These are phyloP conservation scores for Leccinum solheimii DNA, from an alignment of 1,284 basidiomycete species.

Conservation along the genomic window DNA sequence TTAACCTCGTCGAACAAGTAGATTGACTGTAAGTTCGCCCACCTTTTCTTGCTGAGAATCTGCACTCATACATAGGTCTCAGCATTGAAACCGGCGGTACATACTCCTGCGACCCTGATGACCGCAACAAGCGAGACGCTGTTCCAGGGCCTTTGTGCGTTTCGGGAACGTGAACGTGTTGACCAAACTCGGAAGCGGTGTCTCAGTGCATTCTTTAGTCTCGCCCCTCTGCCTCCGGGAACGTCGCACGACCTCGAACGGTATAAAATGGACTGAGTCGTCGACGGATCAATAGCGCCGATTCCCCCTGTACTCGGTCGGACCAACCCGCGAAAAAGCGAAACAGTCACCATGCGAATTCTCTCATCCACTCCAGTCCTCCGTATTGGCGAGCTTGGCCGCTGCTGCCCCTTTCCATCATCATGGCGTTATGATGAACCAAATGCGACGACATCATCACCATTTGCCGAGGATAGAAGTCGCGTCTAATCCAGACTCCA, in stretches of 20 bases:
- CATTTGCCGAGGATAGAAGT: neutral
- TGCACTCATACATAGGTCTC: conserved; percentile 3
- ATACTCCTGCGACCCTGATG: neutral
- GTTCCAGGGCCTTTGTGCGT: neutral
- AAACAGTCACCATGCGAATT: neutral
- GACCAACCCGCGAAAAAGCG: neutral
- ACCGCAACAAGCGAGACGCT: neutral
- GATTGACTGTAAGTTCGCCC: conserved; percentile 52
- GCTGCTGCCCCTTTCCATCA: no score
- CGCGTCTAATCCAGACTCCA: neutral
- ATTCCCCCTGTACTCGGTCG: neutral
- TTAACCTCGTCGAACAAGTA: conserved; percentile 62
- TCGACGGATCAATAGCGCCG: neutral
- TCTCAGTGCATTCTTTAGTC: neutral
- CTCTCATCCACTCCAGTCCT: neutral
- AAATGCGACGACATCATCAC: no score
- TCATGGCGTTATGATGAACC: no score
- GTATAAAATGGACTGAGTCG: neutral
- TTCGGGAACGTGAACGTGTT: neutral
- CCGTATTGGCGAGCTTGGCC: no score
- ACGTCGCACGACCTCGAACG: neutral
- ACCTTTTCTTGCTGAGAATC: neutral
- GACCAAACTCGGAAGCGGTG: neutral
- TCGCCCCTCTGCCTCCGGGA: neutral
- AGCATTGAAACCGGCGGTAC: neutral